phyloP scores from a whole-genome alignment of 2,329 filamentous ascomycete species.

The Dactylellina drechsleri region DNA sequence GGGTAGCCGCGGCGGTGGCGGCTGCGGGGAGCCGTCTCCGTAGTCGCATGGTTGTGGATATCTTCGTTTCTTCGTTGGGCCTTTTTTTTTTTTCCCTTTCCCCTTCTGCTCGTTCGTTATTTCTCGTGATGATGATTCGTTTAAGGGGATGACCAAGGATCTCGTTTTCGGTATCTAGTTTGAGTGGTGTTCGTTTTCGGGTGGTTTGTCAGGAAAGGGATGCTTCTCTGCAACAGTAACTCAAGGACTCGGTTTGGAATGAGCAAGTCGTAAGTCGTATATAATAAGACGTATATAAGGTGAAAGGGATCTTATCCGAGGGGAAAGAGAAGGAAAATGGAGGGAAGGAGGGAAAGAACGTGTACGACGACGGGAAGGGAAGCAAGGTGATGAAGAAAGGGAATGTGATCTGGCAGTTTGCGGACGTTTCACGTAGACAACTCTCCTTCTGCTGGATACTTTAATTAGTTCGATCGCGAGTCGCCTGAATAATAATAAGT shows the following conservation, averaged over 20 bases:
- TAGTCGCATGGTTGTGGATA: slow-evolving; percentile 25
- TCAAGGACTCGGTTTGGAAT: no score
- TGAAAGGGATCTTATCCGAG: background rate
- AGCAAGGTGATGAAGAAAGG: background rate
- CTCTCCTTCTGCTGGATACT: background rate
- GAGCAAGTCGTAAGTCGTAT: background rate
- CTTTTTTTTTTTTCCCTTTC: background rate
- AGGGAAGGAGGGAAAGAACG: slow-evolving; percentile 13
- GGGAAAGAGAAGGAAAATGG: slow-evolving; percentile 1
- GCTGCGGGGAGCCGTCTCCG: slow-evolving; percentile 23
- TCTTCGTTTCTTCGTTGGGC: background rate
- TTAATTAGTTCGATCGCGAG: slow-evolving; percentile 7
- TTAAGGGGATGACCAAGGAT: background rate
- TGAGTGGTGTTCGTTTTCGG: background rate
- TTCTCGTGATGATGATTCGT: background rate
- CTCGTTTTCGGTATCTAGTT: background rate
- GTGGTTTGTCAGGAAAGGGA: slow-evolving; percentile 1
- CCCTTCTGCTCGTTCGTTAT: background rate
- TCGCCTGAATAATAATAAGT: slow-evolving; percentile 6
- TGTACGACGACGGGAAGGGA: slow-evolving; percentile 22
- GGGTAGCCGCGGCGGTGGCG: slow-evolving; percentile 20
- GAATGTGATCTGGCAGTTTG: slow-evolving; percentile 54
- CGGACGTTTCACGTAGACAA: slow-evolving; percentile 41
- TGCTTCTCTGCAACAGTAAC: background rate
- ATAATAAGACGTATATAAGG: background rate